These are phyloP conservation scores for Magnolia officinalis DNA, from an alignment of 164 flowering plant genomes.

Conservation along the genomic window DNA sequence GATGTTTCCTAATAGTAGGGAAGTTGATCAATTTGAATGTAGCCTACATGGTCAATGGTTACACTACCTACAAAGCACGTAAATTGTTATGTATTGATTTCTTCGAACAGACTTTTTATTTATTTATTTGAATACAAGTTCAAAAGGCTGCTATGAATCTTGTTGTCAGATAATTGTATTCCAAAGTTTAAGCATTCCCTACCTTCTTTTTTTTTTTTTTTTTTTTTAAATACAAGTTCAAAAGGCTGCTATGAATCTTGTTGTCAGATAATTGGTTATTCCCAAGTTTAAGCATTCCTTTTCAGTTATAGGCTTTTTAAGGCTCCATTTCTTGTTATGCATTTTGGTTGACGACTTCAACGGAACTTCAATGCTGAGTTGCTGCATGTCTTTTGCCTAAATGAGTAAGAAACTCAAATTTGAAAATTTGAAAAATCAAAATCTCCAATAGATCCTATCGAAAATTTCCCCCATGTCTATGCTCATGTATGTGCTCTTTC, in stretches of 20 bases:
- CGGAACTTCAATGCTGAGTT: too few relatives aligned
- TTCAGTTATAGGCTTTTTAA: background rate
- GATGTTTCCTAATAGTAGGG: too few relatives aligned
- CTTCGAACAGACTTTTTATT: background rate
- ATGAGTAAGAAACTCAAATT: background rate
- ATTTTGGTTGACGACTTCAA: too few relatives aligned
- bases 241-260: background rate
- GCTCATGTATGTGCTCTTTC: background rate
- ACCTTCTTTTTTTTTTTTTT: too few relatives aligned
- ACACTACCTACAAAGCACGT: too few relatives aligned
- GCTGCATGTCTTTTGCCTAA: background rate
- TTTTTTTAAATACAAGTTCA: too few relatives aligned
- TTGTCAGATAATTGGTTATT: background rate
- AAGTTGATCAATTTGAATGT: too few relatives aligned
- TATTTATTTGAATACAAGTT: background rate
- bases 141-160: background rate
- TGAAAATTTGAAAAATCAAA: background rate
- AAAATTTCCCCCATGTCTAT: background rate
- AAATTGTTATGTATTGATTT: too few relatives aligned
- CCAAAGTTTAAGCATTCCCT: background rate
- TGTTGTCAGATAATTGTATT: background rate
- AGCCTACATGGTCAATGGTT: too few relatives aligned
- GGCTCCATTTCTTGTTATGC: background rate
- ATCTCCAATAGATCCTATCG: too few relatives aligned
- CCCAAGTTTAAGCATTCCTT: background rate